Conservation (phyloP, 75 land plant species). For the Isoetes taiwanensis region DNA sequence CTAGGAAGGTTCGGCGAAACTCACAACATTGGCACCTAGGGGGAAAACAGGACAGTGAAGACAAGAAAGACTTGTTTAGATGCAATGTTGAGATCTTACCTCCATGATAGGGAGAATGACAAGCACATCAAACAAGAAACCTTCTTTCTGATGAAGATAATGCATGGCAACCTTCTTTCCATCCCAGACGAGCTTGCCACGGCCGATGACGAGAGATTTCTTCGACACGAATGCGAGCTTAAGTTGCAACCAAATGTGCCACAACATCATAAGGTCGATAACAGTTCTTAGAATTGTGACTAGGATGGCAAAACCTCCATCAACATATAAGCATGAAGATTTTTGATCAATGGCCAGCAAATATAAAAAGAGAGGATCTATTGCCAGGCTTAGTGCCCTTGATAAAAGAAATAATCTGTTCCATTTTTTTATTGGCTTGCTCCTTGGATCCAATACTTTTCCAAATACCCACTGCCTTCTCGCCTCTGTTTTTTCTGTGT, state of each 20-base stretch:
- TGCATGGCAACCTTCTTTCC: constrained; percentile 45
- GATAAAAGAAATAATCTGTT: constrained; percentile 59
- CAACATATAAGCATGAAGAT: constrained; percentile 47
- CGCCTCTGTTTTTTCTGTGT: no score
- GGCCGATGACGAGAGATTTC: constrained; percentile 71
- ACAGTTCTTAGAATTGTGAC: constrained; percentile 54
- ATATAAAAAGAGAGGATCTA: constrained; percentile 72
- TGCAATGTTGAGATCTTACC: constrained; percentile 28
- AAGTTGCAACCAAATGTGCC: constrained; percentile 75
- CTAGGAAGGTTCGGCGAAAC: no score
- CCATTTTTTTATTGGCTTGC: constrained; percentile 42
- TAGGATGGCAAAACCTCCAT: constrained; percentile 38
- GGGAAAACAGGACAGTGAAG: no score
- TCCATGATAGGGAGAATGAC: constrained; percentile 89
- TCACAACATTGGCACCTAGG: no score
- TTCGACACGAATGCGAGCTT: constrained; percentile 71
- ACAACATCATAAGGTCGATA: constrained; percentile 51
- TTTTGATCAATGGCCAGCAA: constrained; percentile 26
- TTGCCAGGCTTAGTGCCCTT: constrained; percentile 44
- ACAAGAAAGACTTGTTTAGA: no score
- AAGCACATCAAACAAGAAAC: constrained; percentile 69
- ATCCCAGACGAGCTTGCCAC: constrained; percentile 94
- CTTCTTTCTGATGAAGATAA: constrained; percentile 46
- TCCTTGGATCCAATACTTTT: constrained; percentile 60
- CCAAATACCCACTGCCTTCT: constrained; percentile 35